phyloP scores from a whole-genome alignment of 352 stramenopile genomes.

The Phytophthora sp. region DNA sequence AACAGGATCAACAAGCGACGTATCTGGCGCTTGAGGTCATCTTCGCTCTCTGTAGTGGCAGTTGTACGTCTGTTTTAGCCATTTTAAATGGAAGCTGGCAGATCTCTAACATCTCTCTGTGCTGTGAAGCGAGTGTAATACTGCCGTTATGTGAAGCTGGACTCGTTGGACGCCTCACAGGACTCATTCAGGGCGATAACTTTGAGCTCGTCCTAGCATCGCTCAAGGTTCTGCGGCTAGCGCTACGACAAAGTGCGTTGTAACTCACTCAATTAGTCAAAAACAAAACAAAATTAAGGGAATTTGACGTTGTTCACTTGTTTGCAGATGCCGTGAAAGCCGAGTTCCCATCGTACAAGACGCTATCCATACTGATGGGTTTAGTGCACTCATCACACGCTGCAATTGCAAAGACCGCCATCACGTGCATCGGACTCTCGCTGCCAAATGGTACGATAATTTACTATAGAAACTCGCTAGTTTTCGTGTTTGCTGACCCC shows the following conservation, averaged over 20 bases:
- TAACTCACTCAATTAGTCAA: neutral
- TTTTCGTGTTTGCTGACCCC: neutral
- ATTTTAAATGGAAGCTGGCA: too few relatives aligned
- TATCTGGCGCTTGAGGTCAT: slow-evolving; percentile 63
- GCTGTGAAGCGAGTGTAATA: slow-evolving; percentile 44
- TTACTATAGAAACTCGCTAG: neutral
- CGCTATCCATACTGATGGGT: slow-evolving; percentile 52
- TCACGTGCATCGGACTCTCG: slow-evolving; percentile 61
- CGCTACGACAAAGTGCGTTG: slow-evolving; percentile 50
- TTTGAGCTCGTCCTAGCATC: slow-evolving; percentile 48
- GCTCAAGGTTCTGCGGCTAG: slow-evolving; percentile 62
- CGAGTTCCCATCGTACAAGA: slow-evolving; percentile 34
- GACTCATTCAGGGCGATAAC: slow-evolving; percentile 38
- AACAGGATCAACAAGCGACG: slow-evolving; percentile 37
- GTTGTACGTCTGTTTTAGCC: slow-evolving; percentile 55
- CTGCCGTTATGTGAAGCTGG: slow-evolving; percentile 49
- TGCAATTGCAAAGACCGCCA: slow-evolving; percentile 52
- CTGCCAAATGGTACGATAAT: slow-evolving; percentile 55
- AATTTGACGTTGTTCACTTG: too few relatives aligned
- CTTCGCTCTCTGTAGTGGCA: slow-evolving; percentile 53
- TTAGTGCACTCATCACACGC: slow-evolving; percentile 46
- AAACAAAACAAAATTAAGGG: too few relatives aligned
- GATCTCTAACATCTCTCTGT: neutral
- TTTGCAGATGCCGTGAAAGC: slow-evolving; percentile 46
- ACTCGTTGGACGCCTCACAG: slow-evolving; percentile 45